Conservation (phyloP, 2,329 filamentous ascomycete species). For the Penicillium sumatraense region DNA sequence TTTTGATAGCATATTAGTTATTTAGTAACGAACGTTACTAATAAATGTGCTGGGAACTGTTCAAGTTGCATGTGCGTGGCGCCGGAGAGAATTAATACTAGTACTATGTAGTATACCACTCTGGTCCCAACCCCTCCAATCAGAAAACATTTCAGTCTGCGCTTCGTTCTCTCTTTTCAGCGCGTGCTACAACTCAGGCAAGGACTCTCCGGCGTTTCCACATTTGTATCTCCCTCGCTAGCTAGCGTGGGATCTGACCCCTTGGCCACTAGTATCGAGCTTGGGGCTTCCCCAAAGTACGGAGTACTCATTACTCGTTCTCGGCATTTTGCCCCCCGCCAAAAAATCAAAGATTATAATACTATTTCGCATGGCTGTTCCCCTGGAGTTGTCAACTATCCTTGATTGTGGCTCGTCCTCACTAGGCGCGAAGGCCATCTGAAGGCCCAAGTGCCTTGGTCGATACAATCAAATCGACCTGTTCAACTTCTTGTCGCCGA, state of each 20-base stretch:
- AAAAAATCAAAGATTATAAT: neutral
- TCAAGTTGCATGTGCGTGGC: conserved; percentile 3
- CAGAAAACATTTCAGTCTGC: neutral
- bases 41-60: neutral
- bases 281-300: neutral
- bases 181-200: neutral
- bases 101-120: neutral
- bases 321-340: conserved; percentile 1
- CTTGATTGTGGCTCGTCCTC: conserved; percentile 1
- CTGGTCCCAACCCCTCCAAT: conserved; percentile 1
- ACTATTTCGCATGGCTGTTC: neutral
- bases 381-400: neutral
- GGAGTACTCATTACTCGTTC: neutral
- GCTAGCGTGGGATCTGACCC: neutral
- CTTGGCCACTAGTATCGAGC: conserved; percentile 1
- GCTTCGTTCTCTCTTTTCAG: conserved; percentile 1
- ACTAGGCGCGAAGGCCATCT: conserved; percentile 1
- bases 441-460: conserved; percentile 1
- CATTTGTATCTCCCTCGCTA: conserved; percentile 3
- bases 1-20: no score
- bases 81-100: conserved; percentile 1
- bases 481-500: neutral
- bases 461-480: neutral
- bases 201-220: conserved; percentile 6
- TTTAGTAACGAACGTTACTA: no score